Base-by-base conservation (phyloP, 129 eudicot species). In the Gnaphalium uliginosum region DNA sequence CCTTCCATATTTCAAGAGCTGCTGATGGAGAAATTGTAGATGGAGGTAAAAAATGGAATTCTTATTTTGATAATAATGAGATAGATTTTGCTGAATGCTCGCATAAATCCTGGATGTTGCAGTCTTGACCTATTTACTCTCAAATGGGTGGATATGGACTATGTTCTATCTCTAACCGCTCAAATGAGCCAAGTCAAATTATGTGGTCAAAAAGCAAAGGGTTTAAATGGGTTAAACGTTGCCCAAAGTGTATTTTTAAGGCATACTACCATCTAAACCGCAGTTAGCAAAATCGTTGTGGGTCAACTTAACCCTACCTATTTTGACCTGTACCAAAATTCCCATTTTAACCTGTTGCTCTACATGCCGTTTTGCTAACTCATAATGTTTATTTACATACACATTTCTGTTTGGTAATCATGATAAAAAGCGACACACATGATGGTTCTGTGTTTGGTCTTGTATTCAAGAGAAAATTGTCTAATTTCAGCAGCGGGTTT, bases 1-100 rank as follows among this genome's bases (percentile, higher is more conserved):
- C 89, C 50, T 95, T 95, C 66, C 99, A 91, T 73, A 68, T 75
- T 67, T 78, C 96, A 13, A 85, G 85, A 81, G 71, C 68, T 68
- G 84, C 56, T 77, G 97, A 78, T 67, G 96, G 76, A 71, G 97
- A 90, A 68, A 71, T 81, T 71, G 74, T 64, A 27, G 83, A 81
- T 76, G 86, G 74, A 77, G 96, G 94, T 91, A 85, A 54, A 71
- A 39, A 37, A 77, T 62, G 17, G 33, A 66, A 37, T 58, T 61
- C 17, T 63, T 76, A 6, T 58, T 72, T 80, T 67, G 54, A 29
- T 24, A 17, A 54, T 71, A 21, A 3, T 54, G 26, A 17, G 13
- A 8, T 63, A 63, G 78, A 41, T 32, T 51, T 50, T 5, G 10
- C 21, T 33, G 15, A 24, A 35, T 57, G 24, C 25, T 67, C 21